A percentile compares a stretch with the other conserved stretches of the same genome.
Evolutionary conservation across 2,329 filamentous ascomycete genomes (phyloP).

Genomic region (Pestalotiopsis sp.): DNA sequence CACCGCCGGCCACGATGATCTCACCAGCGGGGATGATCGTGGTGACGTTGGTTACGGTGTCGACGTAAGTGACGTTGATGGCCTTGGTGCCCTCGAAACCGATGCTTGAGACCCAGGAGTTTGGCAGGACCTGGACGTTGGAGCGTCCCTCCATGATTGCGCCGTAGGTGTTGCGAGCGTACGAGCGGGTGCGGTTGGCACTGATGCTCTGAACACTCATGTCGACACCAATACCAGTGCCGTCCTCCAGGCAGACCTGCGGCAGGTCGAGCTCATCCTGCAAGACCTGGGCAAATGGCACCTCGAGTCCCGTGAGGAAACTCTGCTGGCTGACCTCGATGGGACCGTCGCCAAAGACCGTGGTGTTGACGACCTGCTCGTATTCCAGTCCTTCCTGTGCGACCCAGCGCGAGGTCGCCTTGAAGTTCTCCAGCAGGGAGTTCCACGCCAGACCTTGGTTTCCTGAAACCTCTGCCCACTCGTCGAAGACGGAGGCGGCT

Average conservation of each 20-base stretch:
- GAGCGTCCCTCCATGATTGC: constrained; percentile 11
- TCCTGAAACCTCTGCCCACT: constrained; percentile 17
- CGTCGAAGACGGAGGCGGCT: constrained; percentile 16
- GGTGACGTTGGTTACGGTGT: constrained; percentile 29
- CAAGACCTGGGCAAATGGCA: background rate
- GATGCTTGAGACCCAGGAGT: constrained; percentile 35
- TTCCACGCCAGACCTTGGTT: constrained; percentile 3
- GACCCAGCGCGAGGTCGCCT: background rate
- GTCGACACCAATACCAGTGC: constrained; percentile 22
- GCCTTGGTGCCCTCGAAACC: constrained; percentile 35
- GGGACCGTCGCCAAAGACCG: background rate
- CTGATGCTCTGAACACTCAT: constrained; percentile 15
- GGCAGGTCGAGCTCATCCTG: background rate
- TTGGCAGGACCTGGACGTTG: constrained; percentile 19
- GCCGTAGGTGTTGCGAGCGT: constrained; percentile 21
- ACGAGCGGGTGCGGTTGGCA: constrained; percentile 20
- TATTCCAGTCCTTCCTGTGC: background rate
- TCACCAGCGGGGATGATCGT: constrained; percentile 32
- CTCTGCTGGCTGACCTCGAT: background rate
- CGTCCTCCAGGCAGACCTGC: constrained; percentile 17
- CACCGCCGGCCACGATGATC: constrained; percentile 29
- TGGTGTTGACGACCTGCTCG: background rate
- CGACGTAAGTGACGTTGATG: constrained; percentile 35
- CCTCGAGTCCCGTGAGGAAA: background rate
- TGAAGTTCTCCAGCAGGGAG: constrained; percentile 4